These are phyloP conservation scores for Jamesozyma lodderae DNA, from an alignment of 805 yeast species.

Conservation along the genomic window DNA sequence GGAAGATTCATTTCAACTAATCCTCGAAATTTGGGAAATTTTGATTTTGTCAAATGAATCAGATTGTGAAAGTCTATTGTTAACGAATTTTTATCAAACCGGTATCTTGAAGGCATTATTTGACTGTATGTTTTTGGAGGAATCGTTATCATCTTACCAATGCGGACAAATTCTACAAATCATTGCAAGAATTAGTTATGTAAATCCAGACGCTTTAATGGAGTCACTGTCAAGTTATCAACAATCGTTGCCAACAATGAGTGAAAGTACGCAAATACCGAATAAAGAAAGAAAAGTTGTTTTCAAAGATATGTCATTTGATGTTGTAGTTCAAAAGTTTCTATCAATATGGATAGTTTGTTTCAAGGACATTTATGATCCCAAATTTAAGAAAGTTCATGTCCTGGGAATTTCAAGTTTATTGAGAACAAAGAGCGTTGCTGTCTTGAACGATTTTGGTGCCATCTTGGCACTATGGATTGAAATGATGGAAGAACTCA, in stretches of 20 bases:
- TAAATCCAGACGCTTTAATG: constrained; percentile 28
- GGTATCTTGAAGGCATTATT: constrained; percentile 21
- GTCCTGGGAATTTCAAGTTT: constrained; percentile 53
- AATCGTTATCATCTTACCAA: constrained; percentile 25
- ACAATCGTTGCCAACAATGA: constrained; percentile 14
- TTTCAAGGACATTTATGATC: constrained; percentile 56
- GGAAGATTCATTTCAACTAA: constrained; percentile 53
- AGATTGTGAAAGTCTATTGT: constrained; percentile 15
- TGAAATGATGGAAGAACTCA: constrained; percentile 61
- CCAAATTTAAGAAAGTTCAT: constrained; percentile 63
- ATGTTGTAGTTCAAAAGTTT: constrained; percentile 23
- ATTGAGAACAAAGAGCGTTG: constrained; percentile 31
- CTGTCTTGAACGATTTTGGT: constrained; percentile 25
- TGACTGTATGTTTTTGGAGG: constrained; percentile 25
- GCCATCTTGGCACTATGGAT: constrained; percentile 37
- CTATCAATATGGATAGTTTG: constrained; percentile 36
- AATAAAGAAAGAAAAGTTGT: constrained; percentile 16
- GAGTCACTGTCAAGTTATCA: constrained; percentile 25
- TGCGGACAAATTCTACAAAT: constrained; percentile 30
- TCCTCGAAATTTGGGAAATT: constrained; percentile 35
- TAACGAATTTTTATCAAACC: constrained; percentile 23
- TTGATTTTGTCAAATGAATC: constrained; percentile 21
- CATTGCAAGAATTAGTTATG: constrained; percentile 31
- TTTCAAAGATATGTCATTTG: constrained; percentile 21
- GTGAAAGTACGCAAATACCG: constrained; percentile 17